A percentile compares a stretch with the other conserved stretches of the same genome.
These are phyloP conservation scores for Talaromyces amestolkiae DNA, from an alignment of 2,329 filamentous ascomycete genomes.

Conservation along the genomic window DNA sequence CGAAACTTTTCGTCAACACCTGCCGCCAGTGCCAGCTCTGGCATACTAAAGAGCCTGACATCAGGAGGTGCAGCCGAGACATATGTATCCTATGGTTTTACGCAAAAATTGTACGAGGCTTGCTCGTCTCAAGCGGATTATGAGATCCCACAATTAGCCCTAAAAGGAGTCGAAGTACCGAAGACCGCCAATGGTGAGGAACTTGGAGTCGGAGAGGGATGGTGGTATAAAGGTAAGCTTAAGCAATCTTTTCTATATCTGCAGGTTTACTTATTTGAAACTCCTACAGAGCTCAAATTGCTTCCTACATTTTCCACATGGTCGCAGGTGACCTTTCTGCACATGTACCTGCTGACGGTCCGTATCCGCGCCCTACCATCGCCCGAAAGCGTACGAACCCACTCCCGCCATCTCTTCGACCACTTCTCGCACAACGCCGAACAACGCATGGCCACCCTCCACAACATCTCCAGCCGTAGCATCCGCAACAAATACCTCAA, in stretches of 20 bases:
- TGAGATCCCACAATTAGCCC: constrained; percentile 64
- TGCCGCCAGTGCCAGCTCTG: constrained; percentile 20
- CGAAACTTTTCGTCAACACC: constrained; percentile 13
- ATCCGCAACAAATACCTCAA: constrained; percentile 66
- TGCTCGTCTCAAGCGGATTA: constrained; percentile 75
- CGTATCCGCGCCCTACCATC: constrained; percentile 74
- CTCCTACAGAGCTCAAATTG: constrained; percentile 65
- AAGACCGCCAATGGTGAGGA: constrained; percentile 78
- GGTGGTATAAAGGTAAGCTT: constrained; percentile 76
- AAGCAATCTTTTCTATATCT: not conserved
- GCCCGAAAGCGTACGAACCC: constrained; percentile 64
- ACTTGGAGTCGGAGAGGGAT: constrained; percentile 68
- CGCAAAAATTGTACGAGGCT: constrained; percentile 73
- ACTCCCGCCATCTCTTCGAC: constrained; percentile 88
- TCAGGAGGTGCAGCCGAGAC: constrained; percentile 53
- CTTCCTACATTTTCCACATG: constrained; percentile 89
- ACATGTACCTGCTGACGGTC: constrained; percentile 87
- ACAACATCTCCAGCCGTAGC: constrained; percentile 51
- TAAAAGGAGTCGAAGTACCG: constrained; percentile 65
- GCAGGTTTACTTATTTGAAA: not conserved
- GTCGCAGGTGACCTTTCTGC: constrained; percentile 93
- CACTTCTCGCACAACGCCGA: constrained; percentile 74
- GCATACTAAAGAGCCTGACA: constrained; percentile 31
- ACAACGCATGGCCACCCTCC: constrained; percentile 62
- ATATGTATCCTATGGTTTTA: constrained; percentile 77